Evolutionary conservation across 139 green algal genomes (phyloP), one percentile per base, ranked within the genome.

Genomic region (Monoraphidium neglectum): DNA sequence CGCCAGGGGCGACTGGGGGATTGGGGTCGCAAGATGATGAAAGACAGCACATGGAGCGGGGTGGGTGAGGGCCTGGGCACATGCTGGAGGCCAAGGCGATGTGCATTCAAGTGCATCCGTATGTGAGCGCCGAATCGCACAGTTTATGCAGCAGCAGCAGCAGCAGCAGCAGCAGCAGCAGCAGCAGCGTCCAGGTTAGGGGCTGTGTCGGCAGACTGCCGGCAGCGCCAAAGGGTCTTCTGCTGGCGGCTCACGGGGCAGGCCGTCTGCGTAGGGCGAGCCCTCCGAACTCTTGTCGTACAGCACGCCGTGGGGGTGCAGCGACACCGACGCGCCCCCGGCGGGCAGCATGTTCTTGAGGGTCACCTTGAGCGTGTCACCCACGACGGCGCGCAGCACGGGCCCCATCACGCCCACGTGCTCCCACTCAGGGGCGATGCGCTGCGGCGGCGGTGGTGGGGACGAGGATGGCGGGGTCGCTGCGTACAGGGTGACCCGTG

Each of bases 231-330:
- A 61, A 30, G 54, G 12, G n/a, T 12, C 8, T 8, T 51, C 8
- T 12, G 43, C 8, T 51, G 10, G 57, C 10, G 10, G n/a, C 73
- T 67, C 30, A 79, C 73, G 3, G 67, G 73, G 63, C 28, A 79
- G 46, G 24, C 87, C 87, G 68, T 95, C 90, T 40, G 83, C 72
- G 85, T 95, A 95, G 36, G 78, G 79, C 2, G 82, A 51, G 49
- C 90, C 90, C 77, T 95, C 90, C 24, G 68, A 81, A 16, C 23
- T 47, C 84, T 95, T 95, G 57, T 72, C 70, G 84, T 95, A 95
- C 10, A 83, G 57, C 77, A 94, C 86, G 30, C 91, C 90, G 46
- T 94, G 90, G 2, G 89, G 82, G 74, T 95, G 90, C 33, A 95
- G 74, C 49, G 64, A 85, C 16, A 83, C 72, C 23, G 46, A 62